phyloP scores from a whole-genome alignment of 2,329 filamentous ascomycete species.

The Metarhizium album region DNA sequence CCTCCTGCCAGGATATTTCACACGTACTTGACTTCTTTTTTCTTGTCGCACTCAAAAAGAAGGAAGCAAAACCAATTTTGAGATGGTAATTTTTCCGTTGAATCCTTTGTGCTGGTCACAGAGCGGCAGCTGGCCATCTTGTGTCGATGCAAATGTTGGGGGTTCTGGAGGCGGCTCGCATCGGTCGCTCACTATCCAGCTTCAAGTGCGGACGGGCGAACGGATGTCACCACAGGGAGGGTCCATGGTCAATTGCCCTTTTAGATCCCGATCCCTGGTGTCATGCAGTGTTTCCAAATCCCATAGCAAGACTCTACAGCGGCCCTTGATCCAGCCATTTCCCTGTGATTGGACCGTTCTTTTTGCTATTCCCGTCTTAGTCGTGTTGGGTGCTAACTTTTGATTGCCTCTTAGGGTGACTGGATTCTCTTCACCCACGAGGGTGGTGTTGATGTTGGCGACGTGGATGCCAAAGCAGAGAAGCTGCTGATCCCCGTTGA shows the following conservation, averaged over 20 bases:
- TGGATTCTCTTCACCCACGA: slow-evolving; percentile 99
- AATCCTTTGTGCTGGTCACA: background rate
- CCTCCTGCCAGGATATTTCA: background rate
- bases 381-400: slow-evolving; percentile 12
- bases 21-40: background rate
- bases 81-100: background rate
- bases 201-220: slow-evolving; percentile 22
- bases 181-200: background rate
- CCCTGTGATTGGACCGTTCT: background rate
- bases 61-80: background rate
- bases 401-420: slow-evolving; percentile 58
- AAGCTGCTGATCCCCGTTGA: slow-evolving; percentile 97
- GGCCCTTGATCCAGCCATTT: background rate
- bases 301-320: background rate
- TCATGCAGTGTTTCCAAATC: background rate
- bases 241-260: slow-evolving; percentile 8
- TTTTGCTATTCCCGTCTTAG: background rate
- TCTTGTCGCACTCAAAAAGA: background rate
- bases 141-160: slow-evolving; percentile 5
- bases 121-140: slow-evolving; percentile 7
- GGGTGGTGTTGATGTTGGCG: slow-evolving; percentile 97
- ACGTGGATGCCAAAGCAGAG: slow-evolving; percentile 97
- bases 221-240: slow-evolving; percentile 26
- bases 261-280: slow-evolving; percentile 1
- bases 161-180: slow-evolving; percentile 1